phyloP scores from a whole-genome alignment of 139 green algal species.

The Micromonas pusilla region DNA sequence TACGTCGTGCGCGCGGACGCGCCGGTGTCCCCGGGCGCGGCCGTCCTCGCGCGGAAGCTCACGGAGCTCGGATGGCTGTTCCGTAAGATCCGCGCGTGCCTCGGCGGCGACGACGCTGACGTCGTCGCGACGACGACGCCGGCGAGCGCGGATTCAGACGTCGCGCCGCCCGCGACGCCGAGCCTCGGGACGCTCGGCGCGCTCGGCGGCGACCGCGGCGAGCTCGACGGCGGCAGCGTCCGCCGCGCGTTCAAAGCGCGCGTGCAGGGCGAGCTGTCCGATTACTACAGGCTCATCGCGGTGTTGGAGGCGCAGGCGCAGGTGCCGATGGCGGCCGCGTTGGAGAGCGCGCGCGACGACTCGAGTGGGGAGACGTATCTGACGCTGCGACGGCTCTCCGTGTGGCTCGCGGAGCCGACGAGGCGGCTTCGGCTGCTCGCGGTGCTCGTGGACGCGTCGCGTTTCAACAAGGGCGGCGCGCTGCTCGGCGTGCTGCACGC shows the following conservation, averaged over 20 bases:
- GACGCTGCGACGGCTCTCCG: conserved; percentile 67
- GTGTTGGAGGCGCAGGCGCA: conserved; percentile 68
- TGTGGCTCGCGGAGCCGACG: conserved; percentile 77
- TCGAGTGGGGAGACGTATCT: conserved; percentile 46
- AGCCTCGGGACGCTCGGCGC: neutral
- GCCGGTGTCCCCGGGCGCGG: neutral
- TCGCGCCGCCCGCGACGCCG: neutral
- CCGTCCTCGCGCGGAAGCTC: conserved; percentile 18
- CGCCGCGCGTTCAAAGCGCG: conserved; percentile 60
- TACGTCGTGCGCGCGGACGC: conserved; percentile 33
- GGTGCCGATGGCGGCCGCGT: neutral
- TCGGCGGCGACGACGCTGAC: neutral
- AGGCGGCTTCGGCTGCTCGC: conserved; percentile 71
- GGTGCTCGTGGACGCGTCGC: conserved; percentile 49
- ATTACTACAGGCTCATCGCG: conserved; percentile 80
- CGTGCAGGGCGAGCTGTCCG: conserved; percentile 55
- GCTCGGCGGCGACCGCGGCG: neutral
- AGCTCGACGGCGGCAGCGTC: conserved; percentile 38
- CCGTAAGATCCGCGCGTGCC: conserved; percentile 20
- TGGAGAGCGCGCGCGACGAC: neutral
- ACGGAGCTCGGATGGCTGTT: conserved; percentile 46
- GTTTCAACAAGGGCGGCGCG: conserved; percentile 50
- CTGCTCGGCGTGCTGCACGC: conserved; percentile 60
- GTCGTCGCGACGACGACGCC: neutral
- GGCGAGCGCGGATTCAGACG: neutral